Evolutionary conservation across 1,139 yeast species (phyloP), one percentile per base, ranked within the genome.

Genomic region (Nakaseomyces glabratus): DNA sequence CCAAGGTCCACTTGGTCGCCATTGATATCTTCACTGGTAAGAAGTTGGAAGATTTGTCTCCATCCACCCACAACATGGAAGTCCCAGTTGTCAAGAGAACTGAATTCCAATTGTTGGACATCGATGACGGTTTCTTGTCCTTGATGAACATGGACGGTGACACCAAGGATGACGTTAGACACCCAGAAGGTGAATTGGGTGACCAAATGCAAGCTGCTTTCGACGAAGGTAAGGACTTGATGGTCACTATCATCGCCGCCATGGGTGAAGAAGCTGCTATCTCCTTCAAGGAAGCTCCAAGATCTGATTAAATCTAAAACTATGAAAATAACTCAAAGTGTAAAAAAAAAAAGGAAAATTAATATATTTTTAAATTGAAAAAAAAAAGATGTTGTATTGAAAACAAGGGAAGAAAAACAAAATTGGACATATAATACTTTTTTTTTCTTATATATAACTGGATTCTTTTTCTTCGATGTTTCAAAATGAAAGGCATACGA

Each of bases 41-140:
- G 88, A 90, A 90, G 77, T 81, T 88, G 70, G 98, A 90, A 77
- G 98, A 90, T 71, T 82, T 90, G 68, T 90, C 98, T 55, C 98
- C 98, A 71, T 90, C 98, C 50, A 90, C 98, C 74, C 98, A 90
- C 79, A 90, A 90, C 75, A 88, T 90, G 97, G 97, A 90, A 71
- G 97, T 90, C 65, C 98, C 98, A 72, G 80, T 85, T 66, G 98
- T 90, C 61, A 61, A 66, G 63, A 93, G 98, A 80, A 75, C 78
- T 57, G 98, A 90, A 76, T 90, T 48, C 80, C 95, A 84, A 74
- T 82, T 90, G 70, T 80, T 90, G 69, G 93, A 93, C 74, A 86
- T 90, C 61, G 98, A 90, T 63, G 98, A 90, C 61, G 98, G 95
- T 51, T 90, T 69, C 93, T 82, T 93, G 65, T 82, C 85, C 63